Base-by-base conservation (phyloP, 2,329 filamentous ascomycete species). In the Cryphonectria nitschkei region DNA sequence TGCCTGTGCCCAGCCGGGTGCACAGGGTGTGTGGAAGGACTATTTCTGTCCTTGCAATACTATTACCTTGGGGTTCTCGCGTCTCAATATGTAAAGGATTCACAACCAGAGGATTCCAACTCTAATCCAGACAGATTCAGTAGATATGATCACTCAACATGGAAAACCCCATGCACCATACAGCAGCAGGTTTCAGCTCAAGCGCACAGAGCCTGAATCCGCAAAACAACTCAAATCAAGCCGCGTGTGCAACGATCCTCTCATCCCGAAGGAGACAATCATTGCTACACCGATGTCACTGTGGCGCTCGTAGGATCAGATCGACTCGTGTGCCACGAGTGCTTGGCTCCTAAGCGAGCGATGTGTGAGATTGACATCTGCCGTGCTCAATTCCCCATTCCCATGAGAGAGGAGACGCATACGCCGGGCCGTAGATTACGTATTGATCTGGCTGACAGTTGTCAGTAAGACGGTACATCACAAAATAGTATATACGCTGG, bases 291-390 rank as follows among this genome's bases (percentile, higher is more conserved):
- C 50, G 50, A 52, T 65, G 43, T 65, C 43, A 65, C 29, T 37
- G 63, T 65, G 63, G 63, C 63, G 63, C 19, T 43, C 29, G 26
- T 26, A 54, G 63, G 43, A 65, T 50, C 63, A 34, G 63, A 65
- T 65, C 63, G 62, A 46, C 29, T 14, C 63, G 43, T 54, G 63
- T 65, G 63, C 16, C 39, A 65, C 39, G 39, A 19, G 61, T 39
- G n/a, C n/a, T 19, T 65, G 43, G 19, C n/a, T 11, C 43, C 26
- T 32, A 65, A 65, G 63, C 63, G 63, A 65, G n/a, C 43, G 63
- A 65, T 3, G 63, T 54, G 63, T 43, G 63, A 52, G 29, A 65
- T 65, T 65, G 63, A 65, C 63, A 65, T 43, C 63, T 65, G 63
- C 29, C 63, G 63, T 65, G 43, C 43, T 58, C 46, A 22, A n/a